phyloP scores from a whole-genome alignment of 768 basidiomycete genomes.

The Piloderma croceum region DNA sequence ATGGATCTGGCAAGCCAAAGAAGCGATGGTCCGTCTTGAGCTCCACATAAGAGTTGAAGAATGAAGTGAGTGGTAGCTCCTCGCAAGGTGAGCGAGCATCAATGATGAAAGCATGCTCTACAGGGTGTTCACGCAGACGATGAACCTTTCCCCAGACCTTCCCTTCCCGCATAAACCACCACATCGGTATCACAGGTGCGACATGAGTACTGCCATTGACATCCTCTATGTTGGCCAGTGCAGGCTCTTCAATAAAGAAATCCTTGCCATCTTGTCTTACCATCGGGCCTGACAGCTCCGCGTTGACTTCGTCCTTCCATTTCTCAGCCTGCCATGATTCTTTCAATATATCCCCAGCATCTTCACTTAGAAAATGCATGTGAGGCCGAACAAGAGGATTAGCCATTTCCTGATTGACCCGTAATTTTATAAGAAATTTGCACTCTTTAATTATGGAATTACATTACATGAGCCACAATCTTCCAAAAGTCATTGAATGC shows the following conservation, averaged over 20 bases:
- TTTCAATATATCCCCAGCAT: neutral
- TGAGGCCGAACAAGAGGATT: conserved; percentile 8
- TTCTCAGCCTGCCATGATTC: conserved; percentile 4
- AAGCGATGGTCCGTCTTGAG: neutral
- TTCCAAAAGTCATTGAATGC: neutral
- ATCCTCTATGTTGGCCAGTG: conserved; percentile 5
- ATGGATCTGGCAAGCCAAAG: neutral
- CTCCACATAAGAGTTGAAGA: neutral
- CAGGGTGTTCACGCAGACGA: neutral
- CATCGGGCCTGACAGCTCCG: conserved; percentile 6
- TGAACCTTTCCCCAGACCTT: neutral
- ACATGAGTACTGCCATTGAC: neutral
- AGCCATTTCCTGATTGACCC: conserved; percentile 9
- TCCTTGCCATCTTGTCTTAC: conserved; percentile 8
- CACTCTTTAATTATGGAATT: neutral
- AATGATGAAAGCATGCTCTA: neutral
- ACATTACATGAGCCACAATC: neutral
- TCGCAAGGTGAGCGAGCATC: neutral
- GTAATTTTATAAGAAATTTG: neutral
- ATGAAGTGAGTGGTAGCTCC: neutral
- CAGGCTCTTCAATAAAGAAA: conserved; percentile 13
- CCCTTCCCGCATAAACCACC: neutral
- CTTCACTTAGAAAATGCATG: conserved; percentile 7
- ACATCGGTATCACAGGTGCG: neutral
- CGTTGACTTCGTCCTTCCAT: conserved; percentile 1